Evolutionary conservation across 2,329 filamentous ascomycete species (phyloP).

Genomic region (Diaporthe helianthi): DNA sequence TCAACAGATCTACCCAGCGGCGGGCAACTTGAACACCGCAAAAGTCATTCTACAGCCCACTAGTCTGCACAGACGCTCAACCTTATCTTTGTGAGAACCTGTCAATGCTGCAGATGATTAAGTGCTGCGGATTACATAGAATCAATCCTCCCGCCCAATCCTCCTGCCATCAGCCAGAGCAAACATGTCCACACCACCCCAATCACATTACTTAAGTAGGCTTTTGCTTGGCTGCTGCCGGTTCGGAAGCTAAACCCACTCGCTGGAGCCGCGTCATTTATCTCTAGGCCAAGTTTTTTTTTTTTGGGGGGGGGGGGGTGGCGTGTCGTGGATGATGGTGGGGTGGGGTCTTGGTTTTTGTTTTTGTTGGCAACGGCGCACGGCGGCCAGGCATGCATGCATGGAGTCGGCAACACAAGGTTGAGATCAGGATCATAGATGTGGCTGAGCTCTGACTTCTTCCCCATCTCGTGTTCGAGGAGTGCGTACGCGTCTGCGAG

Average conservation of each 20-base stretch:
- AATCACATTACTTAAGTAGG: no score
- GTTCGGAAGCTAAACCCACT: conserved; percentile 1
- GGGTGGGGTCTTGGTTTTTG: no score
- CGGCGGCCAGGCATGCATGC: not conserved
- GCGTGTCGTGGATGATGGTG: no score
- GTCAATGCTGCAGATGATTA: not conserved
- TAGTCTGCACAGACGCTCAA: not conserved
- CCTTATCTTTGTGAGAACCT: not conserved
- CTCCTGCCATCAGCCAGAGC: no score
- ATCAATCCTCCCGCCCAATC: no score
- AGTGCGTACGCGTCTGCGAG: not conserved
- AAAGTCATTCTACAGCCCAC: no score
- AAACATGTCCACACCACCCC: no score
- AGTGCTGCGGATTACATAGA: no score
- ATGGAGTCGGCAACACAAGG: not conserved
- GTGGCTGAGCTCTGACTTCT: not conserved
- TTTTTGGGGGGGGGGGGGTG: not conserved
- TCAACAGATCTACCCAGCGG: not conserved
- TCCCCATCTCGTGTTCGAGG: not conserved
- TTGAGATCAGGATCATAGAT: not conserved
- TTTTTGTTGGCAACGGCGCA: not conserved
- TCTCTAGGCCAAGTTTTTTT: not conserved
- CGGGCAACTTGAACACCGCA: not conserved
- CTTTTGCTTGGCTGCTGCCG: conserved; percentile 5
- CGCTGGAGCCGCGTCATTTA: conserved; percentile 16